Evolutionary conservation across 345 rosid species (phyloP).

Genomic region (Pseudoturritis turrita): DNA sequence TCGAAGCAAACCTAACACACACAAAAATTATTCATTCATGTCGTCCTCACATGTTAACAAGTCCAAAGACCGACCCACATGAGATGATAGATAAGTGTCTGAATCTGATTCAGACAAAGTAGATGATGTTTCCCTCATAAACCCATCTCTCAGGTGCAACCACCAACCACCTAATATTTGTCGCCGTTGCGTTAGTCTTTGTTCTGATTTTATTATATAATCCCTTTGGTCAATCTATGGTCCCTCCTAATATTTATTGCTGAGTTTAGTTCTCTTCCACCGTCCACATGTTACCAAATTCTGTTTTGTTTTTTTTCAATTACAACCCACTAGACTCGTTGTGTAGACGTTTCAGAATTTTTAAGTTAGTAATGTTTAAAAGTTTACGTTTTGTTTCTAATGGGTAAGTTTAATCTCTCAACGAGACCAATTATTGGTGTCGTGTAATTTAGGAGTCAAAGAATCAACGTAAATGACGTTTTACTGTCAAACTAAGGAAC

Average conservation of each 20-base stretch:
- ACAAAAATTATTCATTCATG: background rate
- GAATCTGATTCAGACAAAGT: constrained; percentile 11
- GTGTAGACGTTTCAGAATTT: background rate
- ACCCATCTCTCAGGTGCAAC: constrained; percentile 32
- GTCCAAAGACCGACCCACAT: constrained; percentile 27
- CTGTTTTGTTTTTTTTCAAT: background rate
- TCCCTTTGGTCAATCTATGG: constrained; percentile 27
- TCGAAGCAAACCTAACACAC: background rate
- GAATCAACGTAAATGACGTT: constrained; percentile 22
- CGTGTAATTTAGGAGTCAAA: constrained; percentile 13
- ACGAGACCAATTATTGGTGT: background rate
- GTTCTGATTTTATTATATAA: constrained; percentile 7
- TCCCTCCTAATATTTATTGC: constrained; percentile 22
- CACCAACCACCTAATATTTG: constrained; percentile 27
- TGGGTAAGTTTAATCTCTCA: constrained; percentile 1
- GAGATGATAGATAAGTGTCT: constrained; percentile 24
- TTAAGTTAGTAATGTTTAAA: background rate
- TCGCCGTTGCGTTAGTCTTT: constrained; percentile 18
- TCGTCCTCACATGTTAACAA: background rate
- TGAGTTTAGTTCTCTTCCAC: constrained; percentile 17
- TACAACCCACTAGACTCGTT: too few relatives aligned
- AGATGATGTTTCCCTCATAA: constrained; percentile 20
- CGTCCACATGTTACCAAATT: constrained; percentile 24
- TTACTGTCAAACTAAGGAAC: constrained; percentile 4
- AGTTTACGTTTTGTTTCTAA: constrained; percentile 3